Evolutionary conservation across 1,284 basidiomycete genomes (phyloP).

Genomic region (Porodaedalea pini): DNA sequence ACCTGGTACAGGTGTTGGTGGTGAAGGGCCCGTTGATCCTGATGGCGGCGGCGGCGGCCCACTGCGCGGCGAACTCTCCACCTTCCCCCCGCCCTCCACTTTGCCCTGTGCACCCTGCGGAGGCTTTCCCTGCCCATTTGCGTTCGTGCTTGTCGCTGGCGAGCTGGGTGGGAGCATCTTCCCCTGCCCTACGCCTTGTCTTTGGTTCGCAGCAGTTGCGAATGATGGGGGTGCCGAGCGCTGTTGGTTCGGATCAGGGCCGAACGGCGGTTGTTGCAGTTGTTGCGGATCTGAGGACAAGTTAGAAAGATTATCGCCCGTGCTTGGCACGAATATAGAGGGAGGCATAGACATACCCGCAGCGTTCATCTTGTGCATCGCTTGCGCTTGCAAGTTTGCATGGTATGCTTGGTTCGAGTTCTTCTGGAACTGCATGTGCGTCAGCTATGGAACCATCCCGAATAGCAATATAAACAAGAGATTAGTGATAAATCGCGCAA

Average conservation of each 20-base stretch:
- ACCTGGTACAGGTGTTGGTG: constrained; percentile 10
- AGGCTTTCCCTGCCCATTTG: constrained; percentile 2
- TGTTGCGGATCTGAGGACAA: constrained; percentile 7
- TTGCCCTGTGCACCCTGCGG: neutral
- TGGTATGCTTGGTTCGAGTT: constrained; percentile 9
- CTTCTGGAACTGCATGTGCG: neutral
- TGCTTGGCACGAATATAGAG: neutral
- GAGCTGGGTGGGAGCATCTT: constrained; percentile 18
- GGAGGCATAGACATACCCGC: constrained; percentile 8
- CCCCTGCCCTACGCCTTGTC: constrained; percentile 1
- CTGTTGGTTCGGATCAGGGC: constrained; percentile 8
- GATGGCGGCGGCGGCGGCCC: constrained; percentile 5
- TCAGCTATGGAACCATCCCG: neutral
- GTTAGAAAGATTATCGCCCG: constrained; percentile 9
- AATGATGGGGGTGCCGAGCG: constrained; percentile 8
- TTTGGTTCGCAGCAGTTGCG: neutral
- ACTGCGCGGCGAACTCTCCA: constrained; percentile 13
- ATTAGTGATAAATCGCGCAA: neutral
- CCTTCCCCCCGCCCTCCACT: constrained; percentile 6
- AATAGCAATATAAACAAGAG: neutral
- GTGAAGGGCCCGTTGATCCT: constrained; percentile 5
- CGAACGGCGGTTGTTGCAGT: constrained; percentile 4
- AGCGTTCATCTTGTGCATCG: constrained; percentile 11
- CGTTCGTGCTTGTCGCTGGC: constrained; percentile 8
- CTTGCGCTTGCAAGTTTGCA: neutral